These are phyloP conservation scores for Penicillium nordicum DNA, from an alignment of 2,329 filamentous ascomycete genomes.

Conservation along the genomic window DNA sequence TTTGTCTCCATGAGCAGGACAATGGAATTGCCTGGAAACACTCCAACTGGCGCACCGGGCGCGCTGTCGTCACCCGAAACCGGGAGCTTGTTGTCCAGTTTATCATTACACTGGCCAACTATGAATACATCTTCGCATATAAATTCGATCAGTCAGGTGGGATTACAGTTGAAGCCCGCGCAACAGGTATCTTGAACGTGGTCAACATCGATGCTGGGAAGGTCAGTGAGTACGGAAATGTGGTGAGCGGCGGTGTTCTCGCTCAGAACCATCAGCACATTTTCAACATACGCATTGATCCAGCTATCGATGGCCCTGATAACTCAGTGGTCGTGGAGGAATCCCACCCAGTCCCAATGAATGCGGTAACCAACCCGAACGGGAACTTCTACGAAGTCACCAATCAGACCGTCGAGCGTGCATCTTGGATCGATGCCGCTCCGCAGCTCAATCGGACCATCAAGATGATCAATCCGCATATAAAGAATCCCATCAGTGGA, in stretches of 20 bases:
- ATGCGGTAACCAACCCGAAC: conserved; percentile 51
- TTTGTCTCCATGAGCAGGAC: conserved; percentile 66
- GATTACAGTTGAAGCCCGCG: conserved; percentile 63
- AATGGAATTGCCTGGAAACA: conserved; percentile 66
- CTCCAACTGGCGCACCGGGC: conserved; percentile 63
- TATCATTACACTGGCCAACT: conserved; percentile 62
- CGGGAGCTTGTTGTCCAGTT: conserved; percentile 62
- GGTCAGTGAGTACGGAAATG: conserved; percentile 61
- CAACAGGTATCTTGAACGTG: conserved; percentile 64
- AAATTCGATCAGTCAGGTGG: conserved; percentile 56
- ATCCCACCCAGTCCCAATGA: conserved; percentile 57
- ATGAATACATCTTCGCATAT: conserved; percentile 50
- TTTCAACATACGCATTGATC: conserved; percentile 64
- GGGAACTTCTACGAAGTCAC: conserved; percentile 51
- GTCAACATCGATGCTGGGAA: conserved; percentile 60
- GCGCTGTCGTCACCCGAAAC: conserved; percentile 58
- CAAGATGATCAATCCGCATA: conserved; percentile 56
- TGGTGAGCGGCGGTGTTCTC: conserved; percentile 64
- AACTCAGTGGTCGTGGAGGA: conserved; percentile 57
- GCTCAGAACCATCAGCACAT: conserved; percentile 72
- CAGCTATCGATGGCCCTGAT: conserved; percentile 55
- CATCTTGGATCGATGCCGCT: conserved; percentile 48
- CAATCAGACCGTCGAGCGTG: conserved; percentile 46
- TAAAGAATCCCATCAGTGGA: conserved; percentile 53
- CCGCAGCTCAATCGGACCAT: conserved; percentile 49